Conservation (phyloP, 2,329 filamentous ascomycete species). For the Microdochium trichocladiopsis region DNA sequence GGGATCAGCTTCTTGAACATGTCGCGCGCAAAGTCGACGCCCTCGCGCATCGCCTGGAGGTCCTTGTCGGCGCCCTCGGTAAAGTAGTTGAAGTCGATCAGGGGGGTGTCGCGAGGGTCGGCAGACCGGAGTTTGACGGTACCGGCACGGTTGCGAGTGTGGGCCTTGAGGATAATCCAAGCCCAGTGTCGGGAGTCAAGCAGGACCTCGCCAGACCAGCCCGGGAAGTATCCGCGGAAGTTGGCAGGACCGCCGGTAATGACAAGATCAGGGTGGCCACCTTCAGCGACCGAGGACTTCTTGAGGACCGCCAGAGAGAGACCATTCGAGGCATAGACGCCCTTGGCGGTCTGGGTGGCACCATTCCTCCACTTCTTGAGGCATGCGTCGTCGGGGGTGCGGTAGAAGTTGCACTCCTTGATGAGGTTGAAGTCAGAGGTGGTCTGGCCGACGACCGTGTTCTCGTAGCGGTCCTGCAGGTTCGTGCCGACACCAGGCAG, state of each 20-base stretch:
- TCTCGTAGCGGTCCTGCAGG: constrained; percentile 39
- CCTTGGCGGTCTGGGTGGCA: constrained; percentile 6
- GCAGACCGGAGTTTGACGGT: constrained; percentile 25
- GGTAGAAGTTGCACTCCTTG: constrained; percentile 19
- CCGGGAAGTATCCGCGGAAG: constrained; percentile 21
- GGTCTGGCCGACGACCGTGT: constrained; percentile 29
- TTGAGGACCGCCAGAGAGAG: constrained; percentile 34
- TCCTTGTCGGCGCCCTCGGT: constrained; percentile 27
- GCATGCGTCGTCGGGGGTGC: constrained; percentile 24
- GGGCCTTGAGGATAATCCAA: constrained; percentile 28
- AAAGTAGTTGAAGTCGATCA: constrained; percentile 33
- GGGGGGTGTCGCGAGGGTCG: constrained; percentile 23
- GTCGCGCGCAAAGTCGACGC: constrained; percentile 27
- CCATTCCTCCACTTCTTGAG: constrained; percentile 21
- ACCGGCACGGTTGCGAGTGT: constrained; percentile 32
- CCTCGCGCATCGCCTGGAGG: constrained; percentile 32
- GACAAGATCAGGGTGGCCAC: constrained; percentile 19
- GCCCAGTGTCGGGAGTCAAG: constrained; percentile 18
- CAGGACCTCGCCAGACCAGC: constrained; percentile 23
- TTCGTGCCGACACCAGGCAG: constrained; percentile 24
- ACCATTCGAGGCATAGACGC: constrained; percentile 32
- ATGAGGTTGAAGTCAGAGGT: constrained; percentile 21
- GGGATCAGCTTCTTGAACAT: constrained; percentile 9
- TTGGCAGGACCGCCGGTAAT: constrained; percentile 20
- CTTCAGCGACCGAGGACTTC: constrained; percentile 20